These are phyloP conservation scores for Fusarium tjaetaba DNA, from an alignment of 2,329 filamentous ascomycete genomes.

Conservation along the genomic window DNA sequence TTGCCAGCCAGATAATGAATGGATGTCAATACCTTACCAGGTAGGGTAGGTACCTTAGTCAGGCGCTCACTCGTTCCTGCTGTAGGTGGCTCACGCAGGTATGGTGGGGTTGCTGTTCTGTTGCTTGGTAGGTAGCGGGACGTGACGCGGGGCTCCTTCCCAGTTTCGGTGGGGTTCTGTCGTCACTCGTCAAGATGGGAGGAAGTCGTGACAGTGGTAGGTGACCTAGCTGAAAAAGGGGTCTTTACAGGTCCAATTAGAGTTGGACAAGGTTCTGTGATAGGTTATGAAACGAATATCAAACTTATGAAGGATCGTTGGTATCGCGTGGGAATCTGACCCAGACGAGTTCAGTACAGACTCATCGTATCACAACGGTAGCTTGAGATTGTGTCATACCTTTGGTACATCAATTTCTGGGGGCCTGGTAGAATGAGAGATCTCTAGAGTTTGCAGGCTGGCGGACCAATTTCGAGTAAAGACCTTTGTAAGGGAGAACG, in stretches of 20 bases:
- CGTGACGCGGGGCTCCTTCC: constrained; percentile 31
- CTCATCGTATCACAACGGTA: background rate
- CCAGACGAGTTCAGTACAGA: background rate
- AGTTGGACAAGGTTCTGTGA: constrained; percentile 19
- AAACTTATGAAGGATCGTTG: constrained; percentile 8
- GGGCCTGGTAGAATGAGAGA: background rate
- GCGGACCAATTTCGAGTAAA: background rate
- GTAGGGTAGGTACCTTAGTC: background rate
- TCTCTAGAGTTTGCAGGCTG: background rate
- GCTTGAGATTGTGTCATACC: background rate
- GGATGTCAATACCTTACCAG: background rate
- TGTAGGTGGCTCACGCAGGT: background rate
- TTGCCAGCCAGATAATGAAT: background rate
- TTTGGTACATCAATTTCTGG: background rate
- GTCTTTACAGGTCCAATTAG: constrained; percentile 6
- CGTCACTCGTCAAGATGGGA: constrained; percentile 21
- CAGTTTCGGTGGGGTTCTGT: constrained; percentile 28
- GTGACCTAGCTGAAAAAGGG: constrained; percentile 15
- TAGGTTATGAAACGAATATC: constrained; percentile 18
- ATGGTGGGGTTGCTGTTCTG: constrained; percentile 22
- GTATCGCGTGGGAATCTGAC: background rate
- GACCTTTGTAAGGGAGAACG: background rate
- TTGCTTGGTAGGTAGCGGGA: constrained; percentile 15
- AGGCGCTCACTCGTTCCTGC: constrained; percentile 26
- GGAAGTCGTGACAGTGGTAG: background rate